phyloP scores from a whole-genome alignment of 805 yeast genomes.

The Zygoascus ofunaensis region DNA sequence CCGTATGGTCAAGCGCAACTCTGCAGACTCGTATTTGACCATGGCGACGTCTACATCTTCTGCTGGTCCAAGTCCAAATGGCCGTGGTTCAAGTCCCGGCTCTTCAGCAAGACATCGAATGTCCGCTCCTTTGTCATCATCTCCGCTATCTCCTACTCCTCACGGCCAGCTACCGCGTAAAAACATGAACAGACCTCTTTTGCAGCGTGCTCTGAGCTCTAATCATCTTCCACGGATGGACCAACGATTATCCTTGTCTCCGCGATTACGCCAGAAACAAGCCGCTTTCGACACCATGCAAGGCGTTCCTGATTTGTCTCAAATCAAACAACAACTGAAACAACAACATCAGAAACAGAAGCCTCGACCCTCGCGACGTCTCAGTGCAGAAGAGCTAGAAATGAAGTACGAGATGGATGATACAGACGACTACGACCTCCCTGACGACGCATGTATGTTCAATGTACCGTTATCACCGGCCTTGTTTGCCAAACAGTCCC shows the following conservation, averaged over 20 bases:
- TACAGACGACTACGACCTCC: constrained; percentile 43
- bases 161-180: constrained; percentile 3
- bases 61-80: too few relatives aligned
- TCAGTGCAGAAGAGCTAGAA: constrained; percentile 24
- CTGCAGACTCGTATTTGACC: neutral
- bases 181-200: constrained; percentile 9
- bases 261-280: neutral
- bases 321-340: neutral
- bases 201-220: constrained; percentile 13
- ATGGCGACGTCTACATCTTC: neutral
- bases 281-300: too few relatives aligned
- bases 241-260: neutral
- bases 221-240: constrained; percentile 9
- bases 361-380: constrained; percentile 2
- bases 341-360: constrained; percentile 2
- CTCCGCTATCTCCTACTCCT: neutral
- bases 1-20: neutral
- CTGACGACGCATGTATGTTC: constrained; percentile 45
- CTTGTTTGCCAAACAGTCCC: constrained; percentile 30
- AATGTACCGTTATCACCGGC: constrained; percentile 61
- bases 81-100: neutral
- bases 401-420: constrained; percentile 26
- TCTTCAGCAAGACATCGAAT: neutral
- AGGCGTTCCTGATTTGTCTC: neutral
- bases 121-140: neutral